Evolutionary conservation across 257 asterid genomes (phyloP).

Genomic region (Solanum lycopersicoides): DNA sequence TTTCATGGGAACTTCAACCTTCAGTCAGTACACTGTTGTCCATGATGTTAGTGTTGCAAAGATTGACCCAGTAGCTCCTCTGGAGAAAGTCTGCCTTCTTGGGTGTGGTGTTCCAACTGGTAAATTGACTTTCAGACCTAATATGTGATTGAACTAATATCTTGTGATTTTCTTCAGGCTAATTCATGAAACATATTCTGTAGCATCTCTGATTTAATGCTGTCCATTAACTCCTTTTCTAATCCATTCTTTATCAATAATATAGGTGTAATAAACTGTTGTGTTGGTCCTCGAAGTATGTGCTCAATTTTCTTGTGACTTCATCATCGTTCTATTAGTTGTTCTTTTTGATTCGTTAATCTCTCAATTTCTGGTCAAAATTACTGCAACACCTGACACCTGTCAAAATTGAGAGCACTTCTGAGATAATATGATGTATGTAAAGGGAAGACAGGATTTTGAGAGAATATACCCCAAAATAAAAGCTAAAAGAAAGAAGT

Average conservation of each 20-base stretch:
- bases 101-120: slow-evolving; percentile 99
- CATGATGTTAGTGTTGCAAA: slow-evolving; percentile 95
- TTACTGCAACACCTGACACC: not conserved
- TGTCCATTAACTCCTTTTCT: not conserved
- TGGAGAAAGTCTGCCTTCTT: slow-evolving; percentile 90
- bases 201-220: not conserved
- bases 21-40: slow-evolving; percentile 93
- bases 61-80: slow-evolving; percentile 74
- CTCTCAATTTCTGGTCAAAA: not conserved
- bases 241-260: not conserved
- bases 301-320: not conserved
- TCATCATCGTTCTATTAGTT: not conserved
- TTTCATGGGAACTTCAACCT: slow-evolving; percentile 99
- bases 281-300: not conserved
- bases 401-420: not conserved
- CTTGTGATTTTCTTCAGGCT: not conserved
- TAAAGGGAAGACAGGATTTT: not conserved
- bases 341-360: not conserved
- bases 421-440: not conserved
- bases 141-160: not conserved
- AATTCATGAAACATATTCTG: not conserved
- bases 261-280: not conserved
- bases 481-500: not conserved
- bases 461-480: not conserved
- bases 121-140: not conserved